A percentile compares a stretch with the other conserved stretches of the same genome.
phyloP scores from a whole-genome alignment of 2,329 filamentous ascomycete species.

The Teratosphaeriaceae sp. region DNA sequence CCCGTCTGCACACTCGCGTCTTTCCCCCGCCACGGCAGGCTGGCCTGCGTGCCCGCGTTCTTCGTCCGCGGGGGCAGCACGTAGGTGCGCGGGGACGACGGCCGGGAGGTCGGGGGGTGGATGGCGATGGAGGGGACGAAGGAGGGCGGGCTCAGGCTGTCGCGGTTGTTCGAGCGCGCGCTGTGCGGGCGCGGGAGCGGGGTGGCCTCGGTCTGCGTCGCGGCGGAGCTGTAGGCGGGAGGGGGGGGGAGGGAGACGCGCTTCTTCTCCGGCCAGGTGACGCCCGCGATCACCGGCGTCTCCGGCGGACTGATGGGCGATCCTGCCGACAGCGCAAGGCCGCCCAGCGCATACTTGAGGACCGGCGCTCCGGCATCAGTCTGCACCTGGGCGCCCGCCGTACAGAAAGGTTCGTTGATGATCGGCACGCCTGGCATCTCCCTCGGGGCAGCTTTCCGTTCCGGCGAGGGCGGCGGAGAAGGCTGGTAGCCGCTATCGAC shows the following conservation, averaged over 20 bases:
- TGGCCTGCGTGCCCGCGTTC: conserved; percentile 75
- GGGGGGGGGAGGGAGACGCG: conserved; percentile 9
- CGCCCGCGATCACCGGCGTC: conserved; percentile 50
- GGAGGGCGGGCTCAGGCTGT: conserved; percentile 24
- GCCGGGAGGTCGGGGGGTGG: conserved; percentile 77
- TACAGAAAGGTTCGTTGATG: conserved; percentile 6
- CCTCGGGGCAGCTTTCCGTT: conserved; percentile 21
- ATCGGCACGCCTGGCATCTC: conserved; percentile 10
- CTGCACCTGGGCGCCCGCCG: conserved; percentile 7
- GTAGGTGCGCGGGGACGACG: conserved; percentile 68
- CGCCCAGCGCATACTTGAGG: conserved; percentile 7
- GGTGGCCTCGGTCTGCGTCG: conserved; percentile 29
- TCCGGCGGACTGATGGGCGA: conserved; percentile 56
- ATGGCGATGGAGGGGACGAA: conserved; percentile 73
- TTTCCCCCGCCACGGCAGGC: conserved; percentile 43
- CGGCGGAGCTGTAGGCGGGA: conserved; percentile 22
- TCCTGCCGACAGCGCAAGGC: conserved; percentile 8
- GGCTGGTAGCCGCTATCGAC: conserved; percentile 73
- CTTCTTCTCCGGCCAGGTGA: conserved; percentile 18
- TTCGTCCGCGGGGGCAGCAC: conserved; percentile 76
- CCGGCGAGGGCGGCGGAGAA: conserved; percentile 73
- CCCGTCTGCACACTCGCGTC: conserved; percentile 75
- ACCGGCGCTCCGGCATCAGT: background rate
- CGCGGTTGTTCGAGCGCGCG: conserved; percentile 15
- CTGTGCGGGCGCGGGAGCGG: conserved; percentile 23